These are phyloP conservation scores for Mycosphaerella arachidis DNA, from an alignment of 2,329 filamentous ascomycete species.

Conservation along the genomic window DNA sequence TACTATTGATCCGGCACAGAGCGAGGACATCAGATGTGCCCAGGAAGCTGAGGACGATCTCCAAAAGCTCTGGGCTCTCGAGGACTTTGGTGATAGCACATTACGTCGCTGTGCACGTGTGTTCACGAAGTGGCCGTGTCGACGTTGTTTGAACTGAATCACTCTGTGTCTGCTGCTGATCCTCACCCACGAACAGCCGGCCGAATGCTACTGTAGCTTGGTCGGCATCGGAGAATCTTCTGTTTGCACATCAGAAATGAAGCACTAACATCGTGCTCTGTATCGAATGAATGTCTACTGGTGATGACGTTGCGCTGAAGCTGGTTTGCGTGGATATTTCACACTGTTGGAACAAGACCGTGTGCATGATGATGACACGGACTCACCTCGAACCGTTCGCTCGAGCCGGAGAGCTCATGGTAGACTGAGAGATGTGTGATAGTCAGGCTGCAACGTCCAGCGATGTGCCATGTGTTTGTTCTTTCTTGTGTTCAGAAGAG, in stretches of 20 bases:
- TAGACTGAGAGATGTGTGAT: neutral
- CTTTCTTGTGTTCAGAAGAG: too few relatives aligned
- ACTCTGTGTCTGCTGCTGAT: neutral
- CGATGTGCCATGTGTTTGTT: too few relatives aligned
- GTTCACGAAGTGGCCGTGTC: neutral
- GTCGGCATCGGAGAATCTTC: conserved; percentile 13
- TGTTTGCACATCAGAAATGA: neutral
- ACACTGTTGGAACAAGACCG: neutral
- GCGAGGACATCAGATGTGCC: conserved; percentile 19
- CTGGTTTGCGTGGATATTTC: neutral
- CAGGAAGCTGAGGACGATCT: conserved; percentile 19
- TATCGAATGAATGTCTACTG: neutral
- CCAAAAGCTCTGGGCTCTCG: conserved; percentile 25
- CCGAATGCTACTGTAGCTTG: neutral
- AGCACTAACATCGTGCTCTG: neutral
- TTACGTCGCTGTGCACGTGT: neutral
- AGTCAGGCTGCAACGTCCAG: too few relatives aligned
- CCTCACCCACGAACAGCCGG: neutral
- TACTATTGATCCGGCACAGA: conserved; percentile 15
- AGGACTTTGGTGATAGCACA: conserved; percentile 25
- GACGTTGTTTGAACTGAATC: neutral
- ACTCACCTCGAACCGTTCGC: neutral
- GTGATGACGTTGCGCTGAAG: neutral
- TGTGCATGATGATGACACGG: neutral
- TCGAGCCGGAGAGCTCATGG: neutral